Conservation (phyloP, 2,329 filamentous ascomycete genomes). For the Sclerotinia subarctica region DNA sequence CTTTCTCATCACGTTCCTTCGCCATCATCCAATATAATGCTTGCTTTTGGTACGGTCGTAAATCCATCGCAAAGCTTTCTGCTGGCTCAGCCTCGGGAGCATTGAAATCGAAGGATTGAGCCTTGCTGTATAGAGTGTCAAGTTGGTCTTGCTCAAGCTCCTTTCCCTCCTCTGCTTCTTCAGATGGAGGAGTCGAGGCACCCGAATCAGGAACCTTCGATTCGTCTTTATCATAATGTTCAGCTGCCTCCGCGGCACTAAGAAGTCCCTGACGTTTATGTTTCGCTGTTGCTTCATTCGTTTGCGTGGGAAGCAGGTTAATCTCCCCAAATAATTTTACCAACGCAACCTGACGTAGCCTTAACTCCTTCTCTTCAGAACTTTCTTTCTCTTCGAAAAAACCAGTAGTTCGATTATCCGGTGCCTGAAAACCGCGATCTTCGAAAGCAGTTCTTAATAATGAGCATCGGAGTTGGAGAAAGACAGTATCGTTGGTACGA, state of each 20-base stretch:
- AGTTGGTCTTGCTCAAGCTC: constrained; percentile 95
- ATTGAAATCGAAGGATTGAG: constrained; percentile 92
- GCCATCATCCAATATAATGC: constrained; percentile 94
- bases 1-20: constrained; percentile 80
- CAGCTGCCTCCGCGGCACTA: constrained; percentile 82
- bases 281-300: constrained; percentile 71
- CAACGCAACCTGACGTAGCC: constrained; percentile 80
- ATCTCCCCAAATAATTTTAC: constrained; percentile 89
- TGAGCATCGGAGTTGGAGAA: constrained; percentile 78
- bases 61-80: constrained; percentile 73
- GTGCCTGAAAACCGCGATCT: constrained; percentile 56
- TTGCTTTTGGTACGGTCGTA: constrained; percentile 93
- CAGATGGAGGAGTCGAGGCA: constrained; percentile 49
- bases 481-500: constrained; percentile 90
- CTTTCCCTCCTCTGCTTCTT: constrained; percentile 73
- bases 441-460: constrained; percentile 74
- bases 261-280: constrained; percentile 82
- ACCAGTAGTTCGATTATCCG: constrained; percentile 67
- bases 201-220: constrained; percentile 38
- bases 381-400: constrained; percentile 86
- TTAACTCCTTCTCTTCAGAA: constrained; percentile 75
- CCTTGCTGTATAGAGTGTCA: constrained; percentile 90
- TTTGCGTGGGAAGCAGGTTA: constrained; percentile 70
- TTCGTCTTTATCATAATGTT: constrained; percentile 64
- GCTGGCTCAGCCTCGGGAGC: constrained; percentile 85